phyloP scores from a whole-genome alignment of 78 protist genomes.

The Parvularia atlantis region DNA sequence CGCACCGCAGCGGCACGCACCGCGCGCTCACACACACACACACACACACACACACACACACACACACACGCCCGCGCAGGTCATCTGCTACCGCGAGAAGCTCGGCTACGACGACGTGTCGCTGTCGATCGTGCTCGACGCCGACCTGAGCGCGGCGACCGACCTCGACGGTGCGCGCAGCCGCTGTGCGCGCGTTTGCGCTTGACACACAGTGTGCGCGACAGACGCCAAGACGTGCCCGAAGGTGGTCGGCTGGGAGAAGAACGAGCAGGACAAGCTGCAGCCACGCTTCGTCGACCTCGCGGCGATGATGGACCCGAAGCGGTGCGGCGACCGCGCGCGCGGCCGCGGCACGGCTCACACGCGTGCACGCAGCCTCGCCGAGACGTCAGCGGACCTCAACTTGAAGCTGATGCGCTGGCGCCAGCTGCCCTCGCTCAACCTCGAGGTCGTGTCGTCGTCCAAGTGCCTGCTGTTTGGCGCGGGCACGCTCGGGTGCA shows the following conservation, averaged over 20 bases:
- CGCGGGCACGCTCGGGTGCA: slow-evolving; percentile 98
- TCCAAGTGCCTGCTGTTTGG: slow-evolving; percentile 83
- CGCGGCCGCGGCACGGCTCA: too few relatives aligned
- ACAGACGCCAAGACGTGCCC: too few relatives aligned
- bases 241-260: slow-evolving; percentile 75
- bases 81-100: neutral
- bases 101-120: neutral
- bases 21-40: too few relatives aligned
- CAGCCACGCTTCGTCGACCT: slow-evolving; percentile 61
- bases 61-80: too few relatives aligned
- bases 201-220: too few relatives aligned
- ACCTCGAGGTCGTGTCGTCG: slow-evolving; percentile 57
- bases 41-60: too few relatives aligned
- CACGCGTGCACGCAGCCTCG: slow-evolving; percentile 36
- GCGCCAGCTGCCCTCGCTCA: slow-evolving; percentile 85
- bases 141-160: too few relatives aligned
- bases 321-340: too few relatives aligned
- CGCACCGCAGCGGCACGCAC: neutral
- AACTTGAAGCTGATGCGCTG: slow-evolving; percentile 95
- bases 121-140: neutral
- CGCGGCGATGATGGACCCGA: slow-evolving; percentile 43
- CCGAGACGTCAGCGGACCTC: slow-evolving; percentile 51
- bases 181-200: too few relatives aligned
- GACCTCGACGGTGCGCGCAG: too few relatives aligned
- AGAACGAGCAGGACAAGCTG: slow-evolving; percentile 46